Base-by-base conservation (phyloP, 768 basidiomycete species). In the Tylopilus balloui region DNA sequence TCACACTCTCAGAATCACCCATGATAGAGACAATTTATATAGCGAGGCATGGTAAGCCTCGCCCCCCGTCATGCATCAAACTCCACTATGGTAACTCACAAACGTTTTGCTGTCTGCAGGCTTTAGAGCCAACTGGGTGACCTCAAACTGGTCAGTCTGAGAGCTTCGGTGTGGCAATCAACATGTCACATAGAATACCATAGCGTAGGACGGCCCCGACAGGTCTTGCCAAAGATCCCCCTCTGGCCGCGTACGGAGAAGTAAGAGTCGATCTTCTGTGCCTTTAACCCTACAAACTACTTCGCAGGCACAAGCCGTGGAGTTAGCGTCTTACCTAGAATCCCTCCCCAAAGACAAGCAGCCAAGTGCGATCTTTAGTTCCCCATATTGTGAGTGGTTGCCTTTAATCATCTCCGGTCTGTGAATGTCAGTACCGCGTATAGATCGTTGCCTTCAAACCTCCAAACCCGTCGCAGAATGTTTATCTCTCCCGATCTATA, bases 381-480 rank as follows among this genome's bases (percentile, higher is more conserved):
- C 89, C 10, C 89, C 89, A 8, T 91, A 86, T 61, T 92, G 89
- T 89, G 48, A 65, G 70, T 60, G 3, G 24, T 10, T 40, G 32
- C 25, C n/a, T 43, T 39, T 37, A 4, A 19, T 46, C 19, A 15
- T n/a, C 1, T 43, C 29, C 28, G 17, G 14, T 27, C 25, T 20
- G 27, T 19, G 40, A 42, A 25, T 6, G 41, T 47, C 19, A 6
- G 9, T 35, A 23, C 19, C 3, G 13, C 20, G 17, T 9, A 29
- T 56, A 91, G 88, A 92, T 69, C 86, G 91, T n/a, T 92, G 91
- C 64, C 71, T 92, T 20, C 90, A 93, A 63, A 93, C 91, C 0
- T 69, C 84, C 1, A 71, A 76, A 27, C 89, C 91, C 2, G 69
- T 76, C 3, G 78, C 91, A 14, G 63, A 70, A 32, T 77, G 79